Percentiles rank a stretch among this genome's conserved stretches.
Conservation (phyloP, 805 yeast species). For the Cyberlindnera americana region DNA sequence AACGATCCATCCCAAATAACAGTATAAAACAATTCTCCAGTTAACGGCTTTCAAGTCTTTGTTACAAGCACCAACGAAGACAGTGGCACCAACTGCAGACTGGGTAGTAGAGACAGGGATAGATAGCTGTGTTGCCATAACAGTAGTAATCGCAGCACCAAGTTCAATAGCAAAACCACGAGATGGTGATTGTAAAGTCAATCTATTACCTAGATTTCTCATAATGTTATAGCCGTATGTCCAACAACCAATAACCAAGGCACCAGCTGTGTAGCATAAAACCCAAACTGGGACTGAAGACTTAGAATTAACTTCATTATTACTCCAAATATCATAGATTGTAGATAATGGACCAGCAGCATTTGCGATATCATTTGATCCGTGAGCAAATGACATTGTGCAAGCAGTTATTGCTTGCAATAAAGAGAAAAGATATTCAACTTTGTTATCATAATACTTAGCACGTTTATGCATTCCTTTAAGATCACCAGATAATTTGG, state of each 20-base stretch:
- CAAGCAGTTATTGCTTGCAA: slow-evolving; percentile 71
- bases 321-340: slow-evolving; percentile 57
- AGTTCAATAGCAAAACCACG: slow-evolving; percentile 75
- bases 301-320: slow-evolving; percentile 41
- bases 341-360: slow-evolving; percentile 76
- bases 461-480: slow-evolving; percentile 51
- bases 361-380: slow-evolving; percentile 75
- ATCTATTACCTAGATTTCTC: slow-evolving; percentile 67
- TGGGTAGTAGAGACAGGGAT: slow-evolving; percentile 80
- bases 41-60: slow-evolving; percentile 58
- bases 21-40: slow-evolving; percentile 75
- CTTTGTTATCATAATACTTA: slow-evolving; percentile 65
- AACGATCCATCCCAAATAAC: slow-evolving; percentile 67
- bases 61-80: slow-evolving; percentile 72
- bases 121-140: slow-evolving; percentile 68
- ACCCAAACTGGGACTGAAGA: slow-evolving; percentile 71
- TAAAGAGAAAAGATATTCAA: slow-evolving; percentile 64
- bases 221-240: slow-evolving; percentile 68
- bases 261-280: slow-evolving; percentile 61
- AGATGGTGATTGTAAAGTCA: slow-evolving; percentile 73
- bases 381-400: slow-evolving; percentile 81
- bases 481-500: slow-evolving; percentile 44
- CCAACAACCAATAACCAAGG: slow-evolving; percentile 68
- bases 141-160: slow-evolving; percentile 73
- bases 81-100: slow-evolving; percentile 75